phyloP scores from a whole-genome alignment of 148 eudicot species.

The Chenopodium suecicum region DNA sequence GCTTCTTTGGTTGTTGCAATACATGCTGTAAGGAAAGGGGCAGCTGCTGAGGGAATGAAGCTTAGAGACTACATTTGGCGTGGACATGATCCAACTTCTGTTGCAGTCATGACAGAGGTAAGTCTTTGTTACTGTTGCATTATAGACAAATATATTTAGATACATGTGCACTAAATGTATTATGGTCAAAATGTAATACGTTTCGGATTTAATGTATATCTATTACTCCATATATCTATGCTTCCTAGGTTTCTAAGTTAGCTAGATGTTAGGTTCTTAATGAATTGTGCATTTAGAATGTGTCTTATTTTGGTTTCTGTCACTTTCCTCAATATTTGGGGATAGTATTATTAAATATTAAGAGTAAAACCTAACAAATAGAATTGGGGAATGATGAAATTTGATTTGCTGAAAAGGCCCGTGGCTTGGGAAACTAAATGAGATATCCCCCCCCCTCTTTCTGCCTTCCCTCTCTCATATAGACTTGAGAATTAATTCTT shows the following conservation, averaged over 20 bases:
- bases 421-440: background rate
- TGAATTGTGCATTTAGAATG: background rate
- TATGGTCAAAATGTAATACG: background rate
- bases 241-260: background rate
- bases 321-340: background rate
- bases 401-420: background rate
- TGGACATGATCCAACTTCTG: constrained; percentile 98
- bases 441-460: background rate
- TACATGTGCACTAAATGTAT: background rate
- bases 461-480: too few species aligned
- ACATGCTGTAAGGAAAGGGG: constrained; percentile 94
- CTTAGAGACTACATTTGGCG: constrained; percentile 96
- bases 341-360: background rate
- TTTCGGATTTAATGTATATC: background rate
- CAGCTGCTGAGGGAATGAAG: constrained; percentile 95
- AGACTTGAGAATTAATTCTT: background rate
- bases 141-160: background rate
- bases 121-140: background rate
- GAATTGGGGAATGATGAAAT: background rate
- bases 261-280: background rate
- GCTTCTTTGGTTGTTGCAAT: constrained; percentile 90
- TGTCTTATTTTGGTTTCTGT: background rate
- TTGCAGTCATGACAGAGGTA: constrained; percentile 99
- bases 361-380: background rate
- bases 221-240: background rate